Evolutionary conservation across 2,329 filamentous ascomycete species (phyloP).

Genomic region (Hypoxylon sp.): DNA sequence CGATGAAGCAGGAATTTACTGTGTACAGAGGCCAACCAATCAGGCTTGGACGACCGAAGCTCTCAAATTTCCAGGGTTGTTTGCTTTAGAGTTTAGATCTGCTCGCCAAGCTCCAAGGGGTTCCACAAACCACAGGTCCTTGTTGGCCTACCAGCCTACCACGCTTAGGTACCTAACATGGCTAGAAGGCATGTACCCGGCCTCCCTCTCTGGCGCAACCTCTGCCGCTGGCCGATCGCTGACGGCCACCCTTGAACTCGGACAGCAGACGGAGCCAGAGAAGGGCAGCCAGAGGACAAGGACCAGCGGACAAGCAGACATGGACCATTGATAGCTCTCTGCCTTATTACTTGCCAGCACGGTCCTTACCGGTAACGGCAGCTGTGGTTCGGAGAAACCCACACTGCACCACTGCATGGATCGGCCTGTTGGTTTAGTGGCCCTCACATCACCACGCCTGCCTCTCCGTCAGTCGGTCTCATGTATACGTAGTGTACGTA

Average conservation of each 20-base stretch:
- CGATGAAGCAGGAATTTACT: no score
- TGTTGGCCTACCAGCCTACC: no score
- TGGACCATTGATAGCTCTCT: slow-evolving; percentile 23
- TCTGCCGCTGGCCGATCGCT: slow-evolving; percentile 29
- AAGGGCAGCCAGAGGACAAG: no score
- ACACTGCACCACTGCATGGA: slow-evolving; percentile 22
- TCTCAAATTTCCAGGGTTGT: slow-evolving; percentile 13
- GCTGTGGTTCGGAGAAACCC: slow-evolving; percentile 19
- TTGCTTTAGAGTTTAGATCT: slow-evolving; percentile 30
- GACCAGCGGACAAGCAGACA: no score
- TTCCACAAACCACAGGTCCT: slow-evolving; percentile 29
- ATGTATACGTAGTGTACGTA: no score
- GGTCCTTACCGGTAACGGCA: slow-evolving; percentile 26
- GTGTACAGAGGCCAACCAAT: slow-evolving; percentile 27
- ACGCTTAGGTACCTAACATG: no score
- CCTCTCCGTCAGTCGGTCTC: no score
- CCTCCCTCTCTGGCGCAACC: slow-evolving; percentile 26
- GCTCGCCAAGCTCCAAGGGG: slow-evolving; percentile 29
- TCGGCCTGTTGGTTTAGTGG: not conserved
- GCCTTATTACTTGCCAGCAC: slow-evolving; percentile 18
- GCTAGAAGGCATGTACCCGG: no score
- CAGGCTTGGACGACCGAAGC: slow-evolving; percentile 15
- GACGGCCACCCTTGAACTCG: slow-evolving; percentile 17
- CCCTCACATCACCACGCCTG: slow-evolving; percentile 5
- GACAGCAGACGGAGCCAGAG: no score